Percentiles rank a stretch among this genome's conserved stretches.
Evolutionary conservation across 306 rosid species (phyloP).

Genomic region (Ormosia emarginata): DNA sequence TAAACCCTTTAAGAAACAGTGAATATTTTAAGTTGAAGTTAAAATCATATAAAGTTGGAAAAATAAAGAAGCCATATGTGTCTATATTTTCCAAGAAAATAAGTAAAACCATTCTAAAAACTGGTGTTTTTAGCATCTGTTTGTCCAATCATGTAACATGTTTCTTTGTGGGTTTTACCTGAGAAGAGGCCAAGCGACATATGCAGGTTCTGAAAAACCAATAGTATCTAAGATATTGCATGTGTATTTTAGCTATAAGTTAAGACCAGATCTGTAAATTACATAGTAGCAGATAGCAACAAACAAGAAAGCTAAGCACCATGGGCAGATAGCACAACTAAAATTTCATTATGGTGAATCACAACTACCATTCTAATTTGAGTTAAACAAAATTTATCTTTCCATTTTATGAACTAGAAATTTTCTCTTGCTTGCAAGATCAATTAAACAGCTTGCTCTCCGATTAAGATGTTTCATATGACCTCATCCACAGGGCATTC

Average conservation of each 20-base stretch:
- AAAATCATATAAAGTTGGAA: neutral
- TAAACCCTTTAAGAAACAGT: neutral
- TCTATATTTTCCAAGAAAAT: slow-evolving; percentile 4
- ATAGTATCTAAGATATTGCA: slow-evolving; percentile 5
- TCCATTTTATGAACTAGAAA: neutral
- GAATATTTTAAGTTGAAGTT: neutral
- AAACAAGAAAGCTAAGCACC: neutral
- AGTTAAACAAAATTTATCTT: neutral
- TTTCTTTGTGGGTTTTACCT: slow-evolving; percentile 9
- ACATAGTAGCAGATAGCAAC: neutral
- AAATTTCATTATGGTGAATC: neutral
- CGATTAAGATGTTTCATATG: neutral
- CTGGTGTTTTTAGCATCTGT: neutral
- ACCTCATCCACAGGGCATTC: neutral
- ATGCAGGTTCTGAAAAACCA: slow-evolving; percentile 5
- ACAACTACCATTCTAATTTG: slow-evolving; percentile 13
- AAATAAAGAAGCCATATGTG: neutral
- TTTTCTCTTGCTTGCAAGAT: slow-evolving; percentile 11
- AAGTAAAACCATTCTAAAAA: neutral
- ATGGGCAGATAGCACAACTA: neutral
- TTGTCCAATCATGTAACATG: neutral
- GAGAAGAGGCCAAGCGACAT: slow-evolving; percentile 7
- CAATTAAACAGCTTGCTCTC: neutral
- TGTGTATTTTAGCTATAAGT: neutral
- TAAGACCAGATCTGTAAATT: neutral